Evolutionary conservation across 805 yeast genomes (phyloP).

Genomic region (Brettanomyces custersianus): DNA sequence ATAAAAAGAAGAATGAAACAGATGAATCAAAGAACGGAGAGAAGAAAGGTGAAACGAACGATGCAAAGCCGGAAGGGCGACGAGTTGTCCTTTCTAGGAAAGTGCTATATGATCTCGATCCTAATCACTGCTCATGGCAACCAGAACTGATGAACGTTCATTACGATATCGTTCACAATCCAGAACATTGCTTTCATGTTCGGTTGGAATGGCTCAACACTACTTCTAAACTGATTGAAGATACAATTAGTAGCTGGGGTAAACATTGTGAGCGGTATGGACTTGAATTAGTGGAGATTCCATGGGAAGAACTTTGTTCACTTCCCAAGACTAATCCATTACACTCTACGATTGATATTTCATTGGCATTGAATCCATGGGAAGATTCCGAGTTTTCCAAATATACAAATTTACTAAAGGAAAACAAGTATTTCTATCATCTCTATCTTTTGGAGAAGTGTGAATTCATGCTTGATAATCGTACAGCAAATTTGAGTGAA

Average conservation of each 20-base stretch:
- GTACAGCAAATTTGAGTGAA: constrained; percentile 58
- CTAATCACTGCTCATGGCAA: constrained; percentile 57
- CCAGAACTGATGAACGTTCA: constrained; percentile 77
- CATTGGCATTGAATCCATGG: constrained; percentile 67
- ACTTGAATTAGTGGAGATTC: constrained; percentile 72
- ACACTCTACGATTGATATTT: constrained; percentile 70
- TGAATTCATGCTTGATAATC: constrained; percentile 75
- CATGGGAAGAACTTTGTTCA: constrained; percentile 79
- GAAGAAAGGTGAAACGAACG: neutral
- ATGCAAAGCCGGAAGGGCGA: neutral
- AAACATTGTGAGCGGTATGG: constrained; percentile 83
- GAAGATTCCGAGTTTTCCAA: constrained; percentile 40
- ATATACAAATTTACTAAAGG: constrained; percentile 30
- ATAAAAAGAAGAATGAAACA: neutral
- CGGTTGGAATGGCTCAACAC: constrained; percentile 89
- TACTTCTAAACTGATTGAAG: constrained; percentile 79
- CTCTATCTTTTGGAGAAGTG: constrained; percentile 56
- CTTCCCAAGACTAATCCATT: constrained; percentile 77
- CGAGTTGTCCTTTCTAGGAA: constrained; percentile 56
- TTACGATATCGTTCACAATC: constrained; percentile 87
- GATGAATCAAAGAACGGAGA: neutral
- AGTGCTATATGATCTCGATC: constrained; percentile 68
- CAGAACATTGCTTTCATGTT: constrained; percentile 88
- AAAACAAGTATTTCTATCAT: constrained; percentile 68
- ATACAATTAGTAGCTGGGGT: constrained; percentile 66